Conservation (phyloP, 73 alveolate species). For the Paraurostyla sp. region DNA sequence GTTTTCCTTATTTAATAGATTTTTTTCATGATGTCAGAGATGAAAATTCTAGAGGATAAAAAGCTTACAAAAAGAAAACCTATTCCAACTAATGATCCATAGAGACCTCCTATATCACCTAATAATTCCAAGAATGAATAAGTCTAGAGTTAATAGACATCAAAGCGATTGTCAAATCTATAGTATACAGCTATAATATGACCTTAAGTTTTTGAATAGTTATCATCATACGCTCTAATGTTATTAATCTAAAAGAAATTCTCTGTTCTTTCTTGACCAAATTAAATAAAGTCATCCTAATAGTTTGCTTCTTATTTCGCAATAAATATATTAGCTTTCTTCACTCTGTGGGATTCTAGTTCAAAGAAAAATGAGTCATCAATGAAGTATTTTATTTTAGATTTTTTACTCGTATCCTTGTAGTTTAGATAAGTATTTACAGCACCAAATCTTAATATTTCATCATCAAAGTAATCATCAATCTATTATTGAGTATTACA, state of each 20-base stretch:
- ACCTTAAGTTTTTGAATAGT: neutral
- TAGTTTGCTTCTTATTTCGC: neutral
- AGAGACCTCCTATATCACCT: slow-evolving; percentile 27
- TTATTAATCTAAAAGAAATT: neutral
- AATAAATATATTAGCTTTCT: neutral
- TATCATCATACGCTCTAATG: neutral
- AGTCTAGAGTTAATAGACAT: neutral
- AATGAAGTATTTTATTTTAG: neutral
- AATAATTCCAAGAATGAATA: neutral
- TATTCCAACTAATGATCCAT: neutral
- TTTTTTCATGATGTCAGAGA: neutral
- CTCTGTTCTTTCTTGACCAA: neutral
- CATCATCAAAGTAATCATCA: neutral
- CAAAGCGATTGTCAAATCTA: neutral
- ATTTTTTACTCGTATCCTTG: neutral
- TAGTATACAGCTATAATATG: neutral
- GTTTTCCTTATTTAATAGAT: neutral
- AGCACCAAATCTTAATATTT: neutral
- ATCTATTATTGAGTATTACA: neutral
- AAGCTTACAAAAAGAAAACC: neutral
- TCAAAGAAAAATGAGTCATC: slow-evolving; percentile 1
- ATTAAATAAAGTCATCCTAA: neutral
- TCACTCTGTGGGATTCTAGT: neutral
- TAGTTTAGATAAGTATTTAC: neutral
- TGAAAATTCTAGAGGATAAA: neutral